Percentiles rank a stretch among this genome's conserved stretches.
These are phyloP conservation scores for Jackrogersella multiformis DNA, from an alignment of 495 filamentous ascomycete genomes.

Conservation along the genomic window DNA sequence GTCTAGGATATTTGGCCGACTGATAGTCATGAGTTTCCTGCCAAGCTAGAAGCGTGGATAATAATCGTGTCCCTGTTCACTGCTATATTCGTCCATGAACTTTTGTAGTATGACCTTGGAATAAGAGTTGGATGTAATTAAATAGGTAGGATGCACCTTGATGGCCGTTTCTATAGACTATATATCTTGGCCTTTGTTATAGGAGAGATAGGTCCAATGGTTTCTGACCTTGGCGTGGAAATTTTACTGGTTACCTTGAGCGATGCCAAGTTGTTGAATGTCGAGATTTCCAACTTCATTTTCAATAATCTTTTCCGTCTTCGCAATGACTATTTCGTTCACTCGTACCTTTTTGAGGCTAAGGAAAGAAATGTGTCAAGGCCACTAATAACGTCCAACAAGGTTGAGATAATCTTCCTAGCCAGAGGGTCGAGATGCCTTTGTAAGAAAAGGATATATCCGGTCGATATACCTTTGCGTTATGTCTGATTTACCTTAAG, in stretches of 20 bases:
- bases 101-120: neutral
- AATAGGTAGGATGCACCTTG: constrained; percentile 17
- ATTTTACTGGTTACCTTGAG: constrained; percentile 2
- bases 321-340: neutral
- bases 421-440: neutral
- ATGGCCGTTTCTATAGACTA: constrained; percentile 25
- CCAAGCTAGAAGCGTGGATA: constrained; percentile 1
- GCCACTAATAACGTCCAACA: constrained; percentile 3
- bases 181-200: constrained; percentile 31
- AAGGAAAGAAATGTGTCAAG: neutral
- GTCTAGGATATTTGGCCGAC: constrained; percentile 3
- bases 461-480: neutral
- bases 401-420: neutral
- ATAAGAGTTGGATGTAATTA: neutral
- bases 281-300: constrained; percentile 7
- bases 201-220: constrained; percentile 12
- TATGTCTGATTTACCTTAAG: neutral
- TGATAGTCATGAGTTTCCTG: neutral
- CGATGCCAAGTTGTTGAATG: constrained; percentile 21
- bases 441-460: neutral
- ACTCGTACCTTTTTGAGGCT: neutral
- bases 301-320: neutral
- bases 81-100: neutral
- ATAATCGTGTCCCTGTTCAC: neutral
- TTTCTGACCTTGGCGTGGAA: constrained; percentile 22